These are phyloP conservation scores for Alternaria brassicae DNA, from an alignment of 2,329 filamentous ascomycete genomes.

Conservation along the genomic window DNA sequence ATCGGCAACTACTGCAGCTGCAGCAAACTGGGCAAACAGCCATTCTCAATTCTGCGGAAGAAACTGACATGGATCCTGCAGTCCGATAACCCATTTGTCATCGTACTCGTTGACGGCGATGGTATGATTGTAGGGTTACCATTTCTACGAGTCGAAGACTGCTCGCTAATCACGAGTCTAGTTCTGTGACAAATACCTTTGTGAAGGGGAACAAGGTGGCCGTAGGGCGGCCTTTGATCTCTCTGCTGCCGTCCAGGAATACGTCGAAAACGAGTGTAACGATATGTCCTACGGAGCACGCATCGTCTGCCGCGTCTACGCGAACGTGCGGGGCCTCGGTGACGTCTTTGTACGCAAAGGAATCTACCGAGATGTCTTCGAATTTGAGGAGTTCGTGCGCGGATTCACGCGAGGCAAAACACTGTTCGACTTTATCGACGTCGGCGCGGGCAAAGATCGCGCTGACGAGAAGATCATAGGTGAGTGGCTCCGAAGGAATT, in stretches of 20 bases:
- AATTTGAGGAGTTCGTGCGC: constrained; percentile 61
- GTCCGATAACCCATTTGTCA: constrained; percentile 58
- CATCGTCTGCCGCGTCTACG: constrained; percentile 61
- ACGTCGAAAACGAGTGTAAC: constrained; percentile 47
- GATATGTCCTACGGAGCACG: constrained; percentile 54
- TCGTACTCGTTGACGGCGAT: constrained; percentile 64
- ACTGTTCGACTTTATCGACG: constrained; percentile 55
- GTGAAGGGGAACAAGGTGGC: constrained; percentile 60
- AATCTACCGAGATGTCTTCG: constrained; percentile 51
- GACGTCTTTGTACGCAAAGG: constrained; percentile 58
- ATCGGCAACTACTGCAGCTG: not conserved
- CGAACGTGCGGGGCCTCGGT: constrained; percentile 60
- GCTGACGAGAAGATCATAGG: constrained; percentile 57
- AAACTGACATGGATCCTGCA: constrained; percentile 1
- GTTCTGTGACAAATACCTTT: constrained; percentile 60
- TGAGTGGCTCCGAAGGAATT: constrained; percentile 42
- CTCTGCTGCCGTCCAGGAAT: constrained; percentile 53
- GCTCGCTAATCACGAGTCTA: constrained; percentile 16
- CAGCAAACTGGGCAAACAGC: not conserved
- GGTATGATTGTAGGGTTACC: constrained; percentile 53
- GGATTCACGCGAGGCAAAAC: constrained; percentile 62
- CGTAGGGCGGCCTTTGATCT: constrained; percentile 60
- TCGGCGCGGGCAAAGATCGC: constrained; percentile 55
- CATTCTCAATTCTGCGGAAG: not conserved
- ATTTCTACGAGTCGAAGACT: not conserved